Percentiles rank a stretch among this genome's conserved stretches.
Conservation (phyloP, 768 basidiomycete genomes). For the Russula earlei region DNA sequence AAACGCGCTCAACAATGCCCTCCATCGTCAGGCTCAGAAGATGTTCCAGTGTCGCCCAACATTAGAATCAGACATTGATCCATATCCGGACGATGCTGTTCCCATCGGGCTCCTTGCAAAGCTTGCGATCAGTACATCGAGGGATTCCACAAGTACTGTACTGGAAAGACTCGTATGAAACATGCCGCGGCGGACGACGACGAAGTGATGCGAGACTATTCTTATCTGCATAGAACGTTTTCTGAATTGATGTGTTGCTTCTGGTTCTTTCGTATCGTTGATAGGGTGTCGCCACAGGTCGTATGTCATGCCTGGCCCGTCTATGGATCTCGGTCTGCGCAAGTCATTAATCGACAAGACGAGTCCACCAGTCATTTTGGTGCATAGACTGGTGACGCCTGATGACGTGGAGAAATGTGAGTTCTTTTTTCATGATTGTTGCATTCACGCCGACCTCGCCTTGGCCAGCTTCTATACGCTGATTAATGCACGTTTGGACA, state of each 20-base stretch:
- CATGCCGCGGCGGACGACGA: constrained; percentile 26
- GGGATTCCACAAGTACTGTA: constrained; percentile 28
- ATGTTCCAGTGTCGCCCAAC: constrained; percentile 17
- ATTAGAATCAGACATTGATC: constrained; percentile 25
- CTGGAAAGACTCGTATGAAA: constrained; percentile 9
- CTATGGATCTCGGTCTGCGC: constrained; percentile 59
- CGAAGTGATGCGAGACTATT: constrained; percentile 14
- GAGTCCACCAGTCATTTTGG: constrained; percentile 71
- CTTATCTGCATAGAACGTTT: constrained; percentile 22
- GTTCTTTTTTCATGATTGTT: constrained; percentile 24
- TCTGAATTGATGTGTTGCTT: neutral
- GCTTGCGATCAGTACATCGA: constrained; percentile 51
- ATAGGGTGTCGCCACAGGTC: constrained; percentile 70
- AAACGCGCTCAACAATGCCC: neutral
- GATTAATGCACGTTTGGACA: constrained; percentile 42
- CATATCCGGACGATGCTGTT: constrained; percentile 49
- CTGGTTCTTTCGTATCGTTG: neutral
- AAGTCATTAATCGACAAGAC: constrained; percentile 68
- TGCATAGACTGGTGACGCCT: constrained; percentile 69
- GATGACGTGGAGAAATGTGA: constrained; percentile 78
- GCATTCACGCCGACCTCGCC: neutral
- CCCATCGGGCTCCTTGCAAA: constrained; percentile 69
- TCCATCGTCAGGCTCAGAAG: constrained; percentile 12
- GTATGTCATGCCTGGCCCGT: constrained; percentile 75
- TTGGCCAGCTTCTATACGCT: constrained; percentile 52